These are phyloP conservation scores for Saprolegnia parasitica DNA, from an alignment of 352 stramenopile genomes.

Conservation along the genomic window DNA sequence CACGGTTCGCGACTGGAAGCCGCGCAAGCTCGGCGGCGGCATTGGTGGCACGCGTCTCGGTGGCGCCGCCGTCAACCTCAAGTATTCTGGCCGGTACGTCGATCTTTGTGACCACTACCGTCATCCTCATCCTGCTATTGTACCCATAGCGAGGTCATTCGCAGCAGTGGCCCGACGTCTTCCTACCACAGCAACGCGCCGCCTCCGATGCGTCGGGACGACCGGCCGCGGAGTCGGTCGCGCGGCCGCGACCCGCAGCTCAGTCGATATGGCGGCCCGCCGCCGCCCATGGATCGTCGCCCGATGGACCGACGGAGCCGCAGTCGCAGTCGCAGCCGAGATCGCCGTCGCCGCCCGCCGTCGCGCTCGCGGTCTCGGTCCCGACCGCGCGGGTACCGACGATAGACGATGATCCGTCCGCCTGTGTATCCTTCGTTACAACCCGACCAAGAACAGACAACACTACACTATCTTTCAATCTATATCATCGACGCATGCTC, in stretches of 20 bases:
- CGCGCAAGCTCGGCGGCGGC: conserved; percentile 91
- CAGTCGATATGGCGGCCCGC: not conserved
- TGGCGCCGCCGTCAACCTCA: conserved; percentile 74
- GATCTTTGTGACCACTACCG: conserved; percentile 4
- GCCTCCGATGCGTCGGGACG: not conserved
- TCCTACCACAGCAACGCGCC: not conserved
- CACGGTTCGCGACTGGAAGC: conserved; percentile 96
- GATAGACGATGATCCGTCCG: not conserved
- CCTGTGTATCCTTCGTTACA: too few relatives aligned
- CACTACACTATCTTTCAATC: too few relatives aligned
- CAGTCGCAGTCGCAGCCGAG: conserved; percentile 18
- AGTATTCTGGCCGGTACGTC: conserved; percentile 72
- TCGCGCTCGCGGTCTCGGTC: not conserved
- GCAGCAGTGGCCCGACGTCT: not conserved
- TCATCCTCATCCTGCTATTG: conserved; percentile 10
- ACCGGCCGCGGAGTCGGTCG: conserved; percentile 18
- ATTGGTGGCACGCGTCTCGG: conserved; percentile 87
- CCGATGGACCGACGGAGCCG: conserved; percentile 3
- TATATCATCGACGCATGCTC: too few relatives aligned
- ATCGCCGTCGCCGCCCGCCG: conserved; percentile 9
- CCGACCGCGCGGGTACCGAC: not conserved
- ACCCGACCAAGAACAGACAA: too few relatives aligned
- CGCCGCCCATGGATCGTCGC: conserved; percentile 4
- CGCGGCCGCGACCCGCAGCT: conserved; percentile 8
- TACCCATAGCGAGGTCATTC: conserved; percentile 21